phyloP scores from a whole-genome alignment of 371 early-diverging fungal genomes.

The Thermomucor indicae-seudaticae region DNA sequence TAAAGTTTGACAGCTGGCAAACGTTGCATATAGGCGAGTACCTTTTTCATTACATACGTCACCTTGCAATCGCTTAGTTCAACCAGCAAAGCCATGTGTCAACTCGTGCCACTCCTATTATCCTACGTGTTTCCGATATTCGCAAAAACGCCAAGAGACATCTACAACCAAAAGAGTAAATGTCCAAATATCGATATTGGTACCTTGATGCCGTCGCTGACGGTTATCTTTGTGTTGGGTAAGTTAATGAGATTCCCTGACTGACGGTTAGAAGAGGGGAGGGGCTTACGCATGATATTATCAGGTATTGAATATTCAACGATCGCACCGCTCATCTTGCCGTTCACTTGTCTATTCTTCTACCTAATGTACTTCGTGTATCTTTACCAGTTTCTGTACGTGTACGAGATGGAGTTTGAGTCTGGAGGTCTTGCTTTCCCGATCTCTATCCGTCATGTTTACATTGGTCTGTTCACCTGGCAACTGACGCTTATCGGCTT shows the following conservation, averaged over 20 bases:
- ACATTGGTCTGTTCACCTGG: slow-evolving; percentile 65
- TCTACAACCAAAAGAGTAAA: slow-evolving; percentile 48
- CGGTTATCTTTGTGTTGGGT: slow-evolving; percentile 63
- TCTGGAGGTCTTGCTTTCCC: slow-evolving; percentile 73
- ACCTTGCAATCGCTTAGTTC: slow-evolving; percentile 68
- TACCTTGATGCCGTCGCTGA: slow-evolving; percentile 56
- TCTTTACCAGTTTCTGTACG: slow-evolving; percentile 75
- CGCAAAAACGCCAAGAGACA: slow-evolving; percentile 72
- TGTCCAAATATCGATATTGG: slow-evolving; percentile 43
- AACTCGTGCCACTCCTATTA: slow-evolving; percentile 59
- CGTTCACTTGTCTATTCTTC: slow-evolving; percentile 76
- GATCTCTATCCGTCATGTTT: slow-evolving; percentile 61
- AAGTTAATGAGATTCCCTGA: background rate
- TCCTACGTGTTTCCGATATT: slow-evolving; percentile 63
- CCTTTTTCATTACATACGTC: slow-evolving; percentile 81
- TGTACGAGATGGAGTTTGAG: slow-evolving; percentile 58
- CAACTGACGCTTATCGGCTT: slow-evolving; percentile 68
- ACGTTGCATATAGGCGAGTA: slow-evolving; percentile 12
- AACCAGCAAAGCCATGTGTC: slow-evolving; percentile 64
- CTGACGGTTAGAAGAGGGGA: no score
- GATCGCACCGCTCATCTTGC: slow-evolving; percentile 76
- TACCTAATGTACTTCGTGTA: slow-evolving; percentile 71
- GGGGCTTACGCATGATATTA: slow-evolving; percentile 1
- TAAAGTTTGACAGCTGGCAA: no score
- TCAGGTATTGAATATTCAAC: slow-evolving; percentile 74